A percentile compares a stretch with the other conserved stretches of the same genome.
phyloP scores from a whole-genome alignment of 202 grass and related monocot genomes.

The Dendrocalamus latiflorus region DNA sequence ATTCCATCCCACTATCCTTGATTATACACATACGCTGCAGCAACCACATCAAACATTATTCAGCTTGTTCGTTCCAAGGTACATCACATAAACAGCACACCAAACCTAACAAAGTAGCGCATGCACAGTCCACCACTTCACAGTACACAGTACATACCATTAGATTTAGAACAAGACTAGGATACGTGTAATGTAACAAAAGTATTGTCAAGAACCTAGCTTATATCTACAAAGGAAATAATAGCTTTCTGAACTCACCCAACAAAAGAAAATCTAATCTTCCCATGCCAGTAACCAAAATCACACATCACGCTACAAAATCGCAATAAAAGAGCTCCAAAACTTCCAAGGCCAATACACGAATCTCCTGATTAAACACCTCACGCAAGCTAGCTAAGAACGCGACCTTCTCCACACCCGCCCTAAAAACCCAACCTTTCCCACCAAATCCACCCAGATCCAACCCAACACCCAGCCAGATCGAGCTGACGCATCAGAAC shows the following conservation, averaged over 20 bases:
- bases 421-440: neutral
- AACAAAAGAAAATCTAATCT: too few relatives aligned
- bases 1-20: neutral
- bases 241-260: neutral
- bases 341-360: neutral
- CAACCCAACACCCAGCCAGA: accelerated
- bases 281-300: neutral
- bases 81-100: neutral
- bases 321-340: neutral
- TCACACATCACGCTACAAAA: neutral
- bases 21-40: neutral
- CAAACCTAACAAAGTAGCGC: neutral
- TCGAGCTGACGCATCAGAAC: neutral
- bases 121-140: neutral
- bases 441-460: slow-evolving; percentile 18
- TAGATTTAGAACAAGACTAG: neutral
- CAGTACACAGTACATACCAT: neutral
- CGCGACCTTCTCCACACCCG: neutral
- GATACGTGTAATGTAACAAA: neutral
- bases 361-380: neutral
- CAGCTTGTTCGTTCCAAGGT: neutral
- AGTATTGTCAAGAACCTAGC: neutral
- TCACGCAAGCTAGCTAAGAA: neutral
- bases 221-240: neutral
- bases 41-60: neutral